Evolutionary conservation across 1,139 yeast genomes (phyloP), one percentile per base, ranked within the genome.

Genomic region (Nakaseomyces nivariensis): DNA sequence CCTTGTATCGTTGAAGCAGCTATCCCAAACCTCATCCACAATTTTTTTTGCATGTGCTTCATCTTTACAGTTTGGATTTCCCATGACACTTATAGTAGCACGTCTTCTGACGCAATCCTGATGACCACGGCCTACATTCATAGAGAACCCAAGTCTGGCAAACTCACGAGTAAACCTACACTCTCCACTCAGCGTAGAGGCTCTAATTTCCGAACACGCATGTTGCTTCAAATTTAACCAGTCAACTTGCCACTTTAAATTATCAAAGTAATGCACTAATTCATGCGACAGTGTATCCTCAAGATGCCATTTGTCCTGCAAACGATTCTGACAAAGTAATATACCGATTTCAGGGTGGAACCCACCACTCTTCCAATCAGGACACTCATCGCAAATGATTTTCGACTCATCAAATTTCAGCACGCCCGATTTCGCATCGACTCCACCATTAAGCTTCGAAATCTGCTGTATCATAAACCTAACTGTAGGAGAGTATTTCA

Each of bases 171-270:
- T 78, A 60, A 92, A 81, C 37, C 97, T 77, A 68, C 99, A 92
- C 64, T 92, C 99, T 7, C 99, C 99, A 61, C 96, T 85, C 37
- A 92, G 73, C 63, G 87, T 83, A 11, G 95, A 84, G 0, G 98
- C 98, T 53, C 99, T 74, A 48, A 92, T 88, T 68, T 92, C 98
- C 0, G 97, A 84, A 67, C 98, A 94, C 0, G 98, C 98, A 65
- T 92, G 98, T 63, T 92, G 98, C 61, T 80, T 79, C 62, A 94
- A 72, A 66, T 92, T 79, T 51, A 75, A 66, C 82, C 95, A 84
- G 65, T 92, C 85, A 8, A 92, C 88, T 49, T 87, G 74, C 71
- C 94, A 92, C 66, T 88, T 84, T 58, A 88, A 73, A 63, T 89
- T 84, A 67, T 92, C 99, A 67, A 88, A 92, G 49, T 90, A 94